Percentiles rank a stretch among this genome's conserved stretches.
Conservation (phyloP, 179 eudicot species). For the Sideroxylon spinosum region DNA sequence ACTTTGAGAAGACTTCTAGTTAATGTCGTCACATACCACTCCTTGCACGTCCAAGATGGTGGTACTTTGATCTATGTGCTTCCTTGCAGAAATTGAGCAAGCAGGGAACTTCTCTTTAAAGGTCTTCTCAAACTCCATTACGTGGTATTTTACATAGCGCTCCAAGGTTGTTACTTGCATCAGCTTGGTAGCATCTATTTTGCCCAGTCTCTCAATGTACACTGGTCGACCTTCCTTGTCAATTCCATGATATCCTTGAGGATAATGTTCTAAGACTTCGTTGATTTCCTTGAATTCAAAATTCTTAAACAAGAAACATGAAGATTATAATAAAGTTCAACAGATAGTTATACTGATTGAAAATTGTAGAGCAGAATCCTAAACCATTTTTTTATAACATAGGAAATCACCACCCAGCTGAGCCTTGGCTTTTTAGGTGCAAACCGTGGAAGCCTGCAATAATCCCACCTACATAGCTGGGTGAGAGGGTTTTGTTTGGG, state of each 20-base stretch:
- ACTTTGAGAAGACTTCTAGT: background rate
- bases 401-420: no score
- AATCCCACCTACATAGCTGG: no score
- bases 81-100: slow-evolving; percentile 74
- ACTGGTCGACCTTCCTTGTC: slow-evolving; percentile 84
- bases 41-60: slow-evolving; percentile 91
- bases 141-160: slow-evolving; percentile 67
- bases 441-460: no score
- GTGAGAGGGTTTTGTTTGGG: no score
- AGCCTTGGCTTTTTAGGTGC: no score
- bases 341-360: background rate
- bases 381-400: no score
- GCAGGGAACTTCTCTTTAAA: slow-evolving; percentile 71
- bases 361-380: background rate
- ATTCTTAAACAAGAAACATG: slow-evolving; percentile 38
- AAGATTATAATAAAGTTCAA: slow-evolving; percentile 4
- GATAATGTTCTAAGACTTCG: slow-evolving; percentile 65
- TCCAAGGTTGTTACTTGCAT: slow-evolving; percentile 73
- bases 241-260: slow-evolving; percentile 86
- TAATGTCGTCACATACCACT: slow-evolving; percentile 55
- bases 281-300: slow-evolving; percentile 60
- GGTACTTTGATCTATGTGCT: slow-evolving; percentile 82
- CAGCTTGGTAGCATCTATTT: slow-evolving; percentile 67
- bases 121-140: slow-evolving; percentile 78
- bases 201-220: slow-evolving; percentile 80